These are phyloP conservation scores for Olyra latifolia DNA, from an alignment of 176 grass and related monocot species.

Conservation along the genomic window DNA sequence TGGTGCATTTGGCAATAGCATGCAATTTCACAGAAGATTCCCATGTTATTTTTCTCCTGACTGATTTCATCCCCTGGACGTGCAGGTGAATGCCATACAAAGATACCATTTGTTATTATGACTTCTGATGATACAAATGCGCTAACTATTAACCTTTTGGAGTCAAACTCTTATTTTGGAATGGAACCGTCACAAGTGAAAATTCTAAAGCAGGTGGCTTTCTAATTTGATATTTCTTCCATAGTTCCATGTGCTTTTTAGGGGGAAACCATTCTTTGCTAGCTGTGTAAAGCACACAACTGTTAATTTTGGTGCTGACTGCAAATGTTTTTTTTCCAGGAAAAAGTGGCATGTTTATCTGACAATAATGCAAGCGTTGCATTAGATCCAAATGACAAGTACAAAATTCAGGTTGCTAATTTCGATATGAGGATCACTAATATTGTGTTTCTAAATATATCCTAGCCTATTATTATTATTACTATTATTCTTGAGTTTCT, in stretches of 20 bases:
- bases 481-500: background rate
- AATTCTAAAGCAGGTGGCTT: constrained; percentile 84
- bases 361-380: constrained; percentile 93
- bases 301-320: constrained; percentile 4
- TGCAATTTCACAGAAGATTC: background rate
- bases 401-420: constrained; percentile 88
- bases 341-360: constrained; percentile 92
- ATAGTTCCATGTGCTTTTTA: constrained; percentile 7
- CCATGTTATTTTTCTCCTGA: background rate
- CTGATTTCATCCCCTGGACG: constrained; percentile 8
- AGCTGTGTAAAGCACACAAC: background rate
- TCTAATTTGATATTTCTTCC: constrained; percentile 27
- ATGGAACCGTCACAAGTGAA: constrained; percentile 89
- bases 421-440: background rate
- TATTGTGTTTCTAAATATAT: background rate
- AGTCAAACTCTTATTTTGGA: constrained; percentile 91
- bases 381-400: constrained; percentile 88
- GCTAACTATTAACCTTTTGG: constrained; percentile 69
- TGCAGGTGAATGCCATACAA: constrained; percentile 45
- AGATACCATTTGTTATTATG: constrained; percentile 96
- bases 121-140: constrained; percentile 95
- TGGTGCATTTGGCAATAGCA: background rate
- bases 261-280: background rate
- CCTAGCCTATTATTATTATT: background rate
- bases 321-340: constrained; percentile 43